Evolutionary conservation across 169 alveolate species (phyloP).

Genomic region (Cryptosporidium baileyi): DNA sequence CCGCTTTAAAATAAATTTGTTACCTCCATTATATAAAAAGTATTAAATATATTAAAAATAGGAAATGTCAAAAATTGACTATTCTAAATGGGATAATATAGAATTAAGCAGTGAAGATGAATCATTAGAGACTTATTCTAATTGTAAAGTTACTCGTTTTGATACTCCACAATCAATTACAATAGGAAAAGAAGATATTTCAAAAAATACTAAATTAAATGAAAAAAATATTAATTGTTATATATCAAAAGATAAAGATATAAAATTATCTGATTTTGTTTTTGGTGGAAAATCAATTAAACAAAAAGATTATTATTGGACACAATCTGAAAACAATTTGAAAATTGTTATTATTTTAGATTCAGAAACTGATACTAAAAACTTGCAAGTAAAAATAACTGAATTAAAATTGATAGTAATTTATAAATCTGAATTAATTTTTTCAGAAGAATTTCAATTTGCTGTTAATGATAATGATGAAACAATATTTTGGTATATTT

Average conservation of each 20-base stretch:
- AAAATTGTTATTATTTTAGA: background rate
- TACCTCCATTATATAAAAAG: background rate
- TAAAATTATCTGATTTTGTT: background rate
- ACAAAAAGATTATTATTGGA: slow-evolving; percentile 24
- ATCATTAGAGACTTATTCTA: background rate
- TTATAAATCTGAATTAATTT: background rate
- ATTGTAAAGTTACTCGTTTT: slow-evolving; percentile 33
- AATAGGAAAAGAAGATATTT: background rate
- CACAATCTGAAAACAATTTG: background rate
- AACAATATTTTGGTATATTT: slow-evolving; percentile 49
- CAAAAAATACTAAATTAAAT: background rate
- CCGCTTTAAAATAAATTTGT: too few relatives aligned
- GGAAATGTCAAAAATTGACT: slow-evolving; percentile 56
- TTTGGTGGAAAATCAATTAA: background rate
- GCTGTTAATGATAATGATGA: slow-evolving; percentile 14
- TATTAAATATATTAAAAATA: background rate
- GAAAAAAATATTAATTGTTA: background rate
- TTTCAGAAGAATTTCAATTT: slow-evolving; percentile 1
- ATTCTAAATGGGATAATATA: slow-evolving; percentile 59
- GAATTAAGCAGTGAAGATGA: slow-evolving; percentile 48
- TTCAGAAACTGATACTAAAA: background rate
- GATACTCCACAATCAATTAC: slow-evolving; percentile 52
- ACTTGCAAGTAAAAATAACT: background rate
- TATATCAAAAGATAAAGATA: slow-evolving; percentile 6
- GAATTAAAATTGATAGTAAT: background rate